phyloP scores from a whole-genome alignment of 2,329 filamentous ascomycete species.

The Drechslera avenae region DNA sequence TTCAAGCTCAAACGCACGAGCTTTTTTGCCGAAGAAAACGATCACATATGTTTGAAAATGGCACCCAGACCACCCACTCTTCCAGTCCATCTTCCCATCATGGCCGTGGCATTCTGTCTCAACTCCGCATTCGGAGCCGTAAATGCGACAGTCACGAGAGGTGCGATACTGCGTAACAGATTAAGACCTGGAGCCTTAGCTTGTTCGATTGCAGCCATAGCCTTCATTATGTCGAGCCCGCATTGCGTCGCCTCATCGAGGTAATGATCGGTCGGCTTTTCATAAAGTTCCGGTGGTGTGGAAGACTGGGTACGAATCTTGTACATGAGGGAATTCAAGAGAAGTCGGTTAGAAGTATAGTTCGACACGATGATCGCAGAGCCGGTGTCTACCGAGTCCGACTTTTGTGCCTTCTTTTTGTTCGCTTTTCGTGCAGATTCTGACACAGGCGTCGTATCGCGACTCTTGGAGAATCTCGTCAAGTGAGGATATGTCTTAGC shows the following conservation, averaged over 20 bases:
- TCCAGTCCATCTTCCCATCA: slow-evolving; percentile 33
- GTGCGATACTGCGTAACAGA: slow-evolving; percentile 11
- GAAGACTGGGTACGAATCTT: slow-evolving; percentile 10
- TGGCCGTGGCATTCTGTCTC: slow-evolving; percentile 20
- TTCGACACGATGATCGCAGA: slow-evolving; percentile 8
- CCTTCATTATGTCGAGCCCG: neutral
- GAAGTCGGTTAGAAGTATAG: slow-evolving; percentile 3
- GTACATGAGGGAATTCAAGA: slow-evolving; percentile 14
- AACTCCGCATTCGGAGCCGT: slow-evolving; percentile 25
- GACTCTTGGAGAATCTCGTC: neutral
- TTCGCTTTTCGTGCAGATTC: neutral
- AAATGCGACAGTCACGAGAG: slow-evolving; percentile 29
- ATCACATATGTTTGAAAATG: neutral
- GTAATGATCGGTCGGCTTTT: slow-evolving; percentile 4
- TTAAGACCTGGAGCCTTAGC: neutral
- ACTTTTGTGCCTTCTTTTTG: neutral
- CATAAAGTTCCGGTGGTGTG: neutral
- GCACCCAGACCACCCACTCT: slow-evolving; percentile 14
- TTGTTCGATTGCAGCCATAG: neutral
- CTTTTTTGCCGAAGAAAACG: too few species aligned
- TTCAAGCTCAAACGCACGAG: too few species aligned
- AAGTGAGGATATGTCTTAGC: neutral
- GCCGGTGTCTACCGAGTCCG: neutral
- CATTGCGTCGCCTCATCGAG: neutral
- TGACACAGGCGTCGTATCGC: neutral